phyloP scores from a whole-genome alignment of 2,329 filamentous ascomycete genomes.

The Apiospora phragmitis region DNA sequence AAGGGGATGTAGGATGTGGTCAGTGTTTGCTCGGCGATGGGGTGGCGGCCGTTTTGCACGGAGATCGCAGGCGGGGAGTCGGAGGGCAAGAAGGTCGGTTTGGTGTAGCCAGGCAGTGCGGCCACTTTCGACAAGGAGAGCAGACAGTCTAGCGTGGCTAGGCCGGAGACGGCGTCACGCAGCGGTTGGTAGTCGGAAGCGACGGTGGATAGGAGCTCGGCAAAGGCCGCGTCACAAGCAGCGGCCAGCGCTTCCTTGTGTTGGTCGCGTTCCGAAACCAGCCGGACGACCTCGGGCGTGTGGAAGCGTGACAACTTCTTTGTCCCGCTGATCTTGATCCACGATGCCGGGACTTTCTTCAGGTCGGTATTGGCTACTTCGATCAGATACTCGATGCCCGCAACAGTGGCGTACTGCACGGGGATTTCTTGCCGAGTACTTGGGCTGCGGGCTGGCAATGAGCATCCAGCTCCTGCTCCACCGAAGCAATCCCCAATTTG shows the following conservation, averaged over 20 bases:
- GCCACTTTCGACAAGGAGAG: constrained; percentile 84
- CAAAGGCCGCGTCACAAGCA: constrained; percentile 85
- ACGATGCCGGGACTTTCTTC: constrained; percentile 88
- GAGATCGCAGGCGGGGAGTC: constrained; percentile 66
- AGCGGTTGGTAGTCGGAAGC: constrained; percentile 84
- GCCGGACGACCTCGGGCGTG: constrained; percentile 81
- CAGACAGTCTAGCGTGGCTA: constrained; percentile 87
- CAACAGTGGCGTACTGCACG: constrained; percentile 78
- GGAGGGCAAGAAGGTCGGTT: constrained; percentile 67
- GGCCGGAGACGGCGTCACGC: constrained; percentile 81
- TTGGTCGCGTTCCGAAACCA: constrained; percentile 87
- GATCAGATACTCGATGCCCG: constrained; percentile 92
- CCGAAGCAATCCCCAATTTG: constrained; percentile 86
- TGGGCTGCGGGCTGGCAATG: constrained; percentile 72
- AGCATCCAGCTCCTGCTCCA: constrained; percentile 83
- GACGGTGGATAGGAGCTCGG: constrained; percentile 69
- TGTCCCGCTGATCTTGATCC: constrained; percentile 92
- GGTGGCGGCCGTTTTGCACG: constrained; percentile 78
- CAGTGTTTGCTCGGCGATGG: constrained; percentile 91
- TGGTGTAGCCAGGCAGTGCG: constrained; percentile 81
- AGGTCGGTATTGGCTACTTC: constrained; percentile 83
- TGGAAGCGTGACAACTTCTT: constrained; percentile 93
- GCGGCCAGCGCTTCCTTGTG: constrained; percentile 91
- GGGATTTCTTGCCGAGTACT: constrained; percentile 69
- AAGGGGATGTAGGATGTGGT: constrained; percentile 91